Percentiles rank a stretch among this genome's conserved stretches.
Conservation (phyloP, 2,329 filamentous ascomycete species). For the Furcasterigmium furcatum region DNA sequence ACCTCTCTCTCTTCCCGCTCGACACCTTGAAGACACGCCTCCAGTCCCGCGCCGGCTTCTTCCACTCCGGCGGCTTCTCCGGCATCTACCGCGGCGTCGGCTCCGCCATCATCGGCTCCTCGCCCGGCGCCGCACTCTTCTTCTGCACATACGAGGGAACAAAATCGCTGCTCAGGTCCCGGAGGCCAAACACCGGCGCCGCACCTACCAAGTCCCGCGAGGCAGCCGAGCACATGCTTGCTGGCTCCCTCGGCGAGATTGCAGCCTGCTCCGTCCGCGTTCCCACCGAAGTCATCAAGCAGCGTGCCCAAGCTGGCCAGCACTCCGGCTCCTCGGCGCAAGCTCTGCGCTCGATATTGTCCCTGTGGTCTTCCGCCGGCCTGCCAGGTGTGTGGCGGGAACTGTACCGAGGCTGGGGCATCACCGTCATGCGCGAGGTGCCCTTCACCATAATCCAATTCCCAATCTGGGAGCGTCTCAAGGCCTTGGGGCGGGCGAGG, state of each 20-base stretch:
- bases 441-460: conserved; percentile 98
- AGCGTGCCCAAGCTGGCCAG: conserved; percentile 86
- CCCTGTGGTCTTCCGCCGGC: conserved; percentile 37
- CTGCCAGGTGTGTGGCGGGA: conserved; percentile 68
- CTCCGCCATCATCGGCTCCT: conserved; percentile 83
- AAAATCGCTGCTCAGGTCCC: conserved; percentile 50
- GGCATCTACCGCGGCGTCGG: conserved; percentile 94
- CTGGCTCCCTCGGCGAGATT: conserved; percentile 82
- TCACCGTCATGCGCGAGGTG: conserved; percentile 93
- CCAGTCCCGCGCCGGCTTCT: conserved; percentile 76
- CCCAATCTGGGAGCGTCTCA: conserved; percentile 92
- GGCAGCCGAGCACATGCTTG: conserved; percentile 69
- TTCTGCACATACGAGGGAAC: conserved; percentile 89
- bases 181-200: background rate
- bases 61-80: conserved; percentile 79
- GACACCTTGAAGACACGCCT: conserved; percentile 98
- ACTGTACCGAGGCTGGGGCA: conserved; percentile 86
- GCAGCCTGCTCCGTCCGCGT: conserved; percentile 90
- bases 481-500: conserved; percentile 59
- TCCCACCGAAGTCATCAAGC: conserved; percentile 95
- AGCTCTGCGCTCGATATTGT: conserved; percentile 69
- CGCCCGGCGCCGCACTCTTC: conserved; percentile 92
- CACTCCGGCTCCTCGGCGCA: conserved; percentile 67
- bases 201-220: conserved; percentile 12
- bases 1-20: conserved; percentile 94